phyloP scores from a whole-genome alignment of 805 yeast species.

The Metschnikowia similis region DNA sequence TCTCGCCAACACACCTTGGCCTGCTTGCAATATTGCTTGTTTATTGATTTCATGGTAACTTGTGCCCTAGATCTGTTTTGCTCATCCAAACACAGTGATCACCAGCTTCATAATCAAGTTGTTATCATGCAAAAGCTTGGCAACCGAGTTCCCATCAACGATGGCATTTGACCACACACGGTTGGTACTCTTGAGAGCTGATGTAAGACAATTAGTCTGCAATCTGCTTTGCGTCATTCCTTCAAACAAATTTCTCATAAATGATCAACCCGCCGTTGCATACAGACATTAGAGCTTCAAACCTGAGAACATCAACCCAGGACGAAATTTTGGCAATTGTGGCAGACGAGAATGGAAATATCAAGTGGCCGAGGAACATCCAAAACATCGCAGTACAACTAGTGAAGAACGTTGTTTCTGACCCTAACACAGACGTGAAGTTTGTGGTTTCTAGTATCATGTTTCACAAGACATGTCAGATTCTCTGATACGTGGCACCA shows the following conservation, averaged over 20 bases:
- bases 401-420: slow-evolving; percentile 36
- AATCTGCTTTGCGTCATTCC: slow-evolving; percentile 63
- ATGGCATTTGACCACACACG: slow-evolving; percentile 82
- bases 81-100: slow-evolving; percentile 34
- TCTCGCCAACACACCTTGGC: too few relatives aligned
- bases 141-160: slow-evolving; percentile 76
- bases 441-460: neutral
- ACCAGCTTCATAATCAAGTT: slow-evolving; percentile 56
- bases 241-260: slow-evolving; percentile 60
- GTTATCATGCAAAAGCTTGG: slow-evolving; percentile 75
- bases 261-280: slow-evolving; percentile 27
- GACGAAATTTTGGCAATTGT: slow-evolving; percentile 74
- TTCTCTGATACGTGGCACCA: neutral
- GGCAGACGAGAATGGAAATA: slow-evolving; percentile 79
- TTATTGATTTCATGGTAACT: too few relatives aligned
- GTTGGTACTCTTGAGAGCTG: slow-evolving; percentile 72
- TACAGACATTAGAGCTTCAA: slow-evolving; percentile 17
- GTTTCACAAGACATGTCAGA: neutral
- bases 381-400: slow-evolving; percentile 67
- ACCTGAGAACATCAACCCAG: slow-evolving; percentile 43
- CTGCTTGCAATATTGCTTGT: too few relatives aligned
- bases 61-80: neutral
- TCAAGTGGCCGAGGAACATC: slow-evolving; percentile 86
- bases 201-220: slow-evolving; percentile 80
- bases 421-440: slow-evolving; percentile 11